phyloP scores from a whole-genome alignment of 139 green algal species.

The Chlorella sp. region DNA sequence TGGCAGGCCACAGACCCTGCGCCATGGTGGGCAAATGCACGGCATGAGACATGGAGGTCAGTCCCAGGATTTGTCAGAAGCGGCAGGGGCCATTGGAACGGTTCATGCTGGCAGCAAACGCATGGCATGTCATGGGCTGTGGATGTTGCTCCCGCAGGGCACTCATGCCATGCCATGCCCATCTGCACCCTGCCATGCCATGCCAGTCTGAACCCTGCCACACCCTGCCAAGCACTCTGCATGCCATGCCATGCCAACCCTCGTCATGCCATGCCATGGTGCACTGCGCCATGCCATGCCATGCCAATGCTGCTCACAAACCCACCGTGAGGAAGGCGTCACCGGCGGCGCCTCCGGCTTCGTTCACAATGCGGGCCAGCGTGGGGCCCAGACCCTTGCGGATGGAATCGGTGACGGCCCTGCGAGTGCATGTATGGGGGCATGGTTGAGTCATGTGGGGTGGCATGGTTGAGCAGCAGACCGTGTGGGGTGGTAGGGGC shows the following conservation, averaged over 20 bases:
- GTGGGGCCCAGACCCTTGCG: not conserved
- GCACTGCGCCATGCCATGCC: not conserved
- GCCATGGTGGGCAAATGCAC: not conserved
- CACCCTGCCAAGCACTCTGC: not conserved
- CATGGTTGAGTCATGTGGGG: too few relatives aligned
- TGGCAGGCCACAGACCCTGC: slow-evolving; percentile 26
- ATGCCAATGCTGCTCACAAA: not conserved
- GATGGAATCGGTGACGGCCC: not conserved
- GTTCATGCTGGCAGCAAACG: not conserved
- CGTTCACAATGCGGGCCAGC: not conserved
- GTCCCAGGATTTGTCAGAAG: too few relatives aligned
- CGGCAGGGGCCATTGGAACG: too few relatives aligned
- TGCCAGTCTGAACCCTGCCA: not conserved
- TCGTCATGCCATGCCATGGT: not conserved
- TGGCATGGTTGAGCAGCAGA: too few relatives aligned
- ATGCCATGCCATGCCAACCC: not conserved
- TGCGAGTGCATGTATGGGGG: too few relatives aligned
- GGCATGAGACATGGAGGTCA: not conserved
- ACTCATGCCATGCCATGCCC: too few relatives aligned
- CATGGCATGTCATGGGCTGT: too few relatives aligned
- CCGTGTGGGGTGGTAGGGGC: too few relatives aligned
- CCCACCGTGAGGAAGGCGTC: slow-evolving; percentile 14
- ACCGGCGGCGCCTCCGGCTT: not conserved
- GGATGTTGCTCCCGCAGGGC: too few relatives aligned
- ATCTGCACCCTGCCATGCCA: too few relatives aligned